Evolutionary conservation across 805 yeast species (phyloP).

Genomic region (Metschnikowia reukaufii): DNA sequence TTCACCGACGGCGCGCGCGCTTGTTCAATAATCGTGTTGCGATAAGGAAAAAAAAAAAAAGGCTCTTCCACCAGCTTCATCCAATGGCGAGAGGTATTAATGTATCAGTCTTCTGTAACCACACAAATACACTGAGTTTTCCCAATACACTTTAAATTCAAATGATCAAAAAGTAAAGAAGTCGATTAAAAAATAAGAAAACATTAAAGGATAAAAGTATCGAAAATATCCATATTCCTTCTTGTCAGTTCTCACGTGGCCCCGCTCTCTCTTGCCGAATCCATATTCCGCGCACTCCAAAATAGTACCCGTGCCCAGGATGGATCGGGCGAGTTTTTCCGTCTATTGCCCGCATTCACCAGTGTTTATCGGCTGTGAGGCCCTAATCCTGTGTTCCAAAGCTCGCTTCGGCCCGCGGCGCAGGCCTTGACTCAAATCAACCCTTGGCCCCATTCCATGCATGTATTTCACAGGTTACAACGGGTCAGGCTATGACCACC

Average conservation of each 20-base stretch:
- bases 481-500: too few relatives aligned
- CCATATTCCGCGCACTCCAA: not conserved
- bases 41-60: constrained; percentile 2
- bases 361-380: constrained; percentile 3
- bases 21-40: constrained; percentile 1
- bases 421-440: not conserved
- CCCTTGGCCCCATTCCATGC: not conserved
- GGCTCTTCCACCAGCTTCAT: not conserved
- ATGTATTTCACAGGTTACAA: not conserved
- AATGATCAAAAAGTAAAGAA: too few relatives aligned
- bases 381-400: not conserved
- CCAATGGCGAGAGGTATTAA: too few relatives aligned
- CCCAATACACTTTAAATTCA: too few relatives aligned
- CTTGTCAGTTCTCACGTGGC: too few relatives aligned
- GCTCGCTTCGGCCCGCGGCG: constrained; percentile 11
- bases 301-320: too few relatives aligned
- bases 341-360: not conserved
- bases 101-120: not conserved
- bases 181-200: too few relatives aligned
- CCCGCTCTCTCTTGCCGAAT: not conserved
- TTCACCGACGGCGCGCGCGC: constrained; percentile 2
- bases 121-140: too few relatives aligned
- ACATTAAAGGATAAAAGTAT: too few relatives aligned
- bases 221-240: too few relatives aligned
- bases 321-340: not conserved